A percentile compares a stretch with the other conserved stretches of the same genome.
Evolutionary conservation across 2,329 filamentous ascomycete genomes (phyloP).

Genomic region (Trichoderma koningiopsis): DNA sequence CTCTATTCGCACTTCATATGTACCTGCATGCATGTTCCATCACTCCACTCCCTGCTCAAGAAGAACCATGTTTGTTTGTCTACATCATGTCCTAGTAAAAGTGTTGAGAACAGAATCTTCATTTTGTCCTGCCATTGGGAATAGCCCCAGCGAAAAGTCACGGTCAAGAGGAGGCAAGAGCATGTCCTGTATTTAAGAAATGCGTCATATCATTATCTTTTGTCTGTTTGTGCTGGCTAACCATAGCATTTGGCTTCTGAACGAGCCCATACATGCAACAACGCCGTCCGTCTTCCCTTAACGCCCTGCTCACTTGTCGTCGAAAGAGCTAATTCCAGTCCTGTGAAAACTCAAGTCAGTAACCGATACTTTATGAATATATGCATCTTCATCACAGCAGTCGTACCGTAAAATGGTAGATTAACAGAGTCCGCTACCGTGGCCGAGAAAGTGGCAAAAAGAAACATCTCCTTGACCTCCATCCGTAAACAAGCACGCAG

Average conservation of each 20-base stretch:
- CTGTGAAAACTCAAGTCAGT: neutral
- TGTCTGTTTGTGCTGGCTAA: slow-evolving; percentile 1
- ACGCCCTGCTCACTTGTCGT: neutral
- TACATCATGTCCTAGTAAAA: neutral
- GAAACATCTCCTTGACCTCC: neutral
- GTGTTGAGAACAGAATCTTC: neutral
- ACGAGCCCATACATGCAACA: neutral
- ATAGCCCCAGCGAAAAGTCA: neutral
- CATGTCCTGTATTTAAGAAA: neutral
- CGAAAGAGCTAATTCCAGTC: neutral
- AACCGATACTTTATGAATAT: neutral
- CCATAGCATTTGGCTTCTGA: neutral
- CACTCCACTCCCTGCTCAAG: neutral
- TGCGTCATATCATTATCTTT: neutral
- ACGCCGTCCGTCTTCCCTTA: neutral
- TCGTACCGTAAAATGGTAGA: neutral
- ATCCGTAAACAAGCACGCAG: neutral
- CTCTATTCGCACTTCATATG: neutral
- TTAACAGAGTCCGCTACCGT: neutral
- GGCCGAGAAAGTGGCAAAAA: too few relatives aligned
- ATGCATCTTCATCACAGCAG: neutral
- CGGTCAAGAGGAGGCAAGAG: neutral
- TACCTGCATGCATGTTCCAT: neutral
- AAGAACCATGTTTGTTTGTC: neutral
- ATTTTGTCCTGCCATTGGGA: neutral